Conservation (phyloP, 73 alveolate species). For the Tetrahymena malaccensis region DNA sequence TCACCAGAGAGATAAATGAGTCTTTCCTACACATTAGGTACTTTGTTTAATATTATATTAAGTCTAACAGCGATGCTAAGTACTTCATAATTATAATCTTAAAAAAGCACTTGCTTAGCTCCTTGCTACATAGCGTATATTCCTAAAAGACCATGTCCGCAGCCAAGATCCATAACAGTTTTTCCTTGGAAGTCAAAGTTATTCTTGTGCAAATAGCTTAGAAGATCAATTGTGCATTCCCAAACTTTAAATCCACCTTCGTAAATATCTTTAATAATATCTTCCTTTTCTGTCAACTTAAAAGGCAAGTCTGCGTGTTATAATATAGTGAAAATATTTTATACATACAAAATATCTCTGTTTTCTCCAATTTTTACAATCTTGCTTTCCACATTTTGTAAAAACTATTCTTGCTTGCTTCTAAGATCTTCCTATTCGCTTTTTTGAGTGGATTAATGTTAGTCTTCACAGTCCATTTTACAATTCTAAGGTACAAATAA, state of each 20-base stretch:
- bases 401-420: not conserved
- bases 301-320: not conserved
- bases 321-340: not conserved
- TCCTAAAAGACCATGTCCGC: slow-evolving; percentile 40
- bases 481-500: not conserved
- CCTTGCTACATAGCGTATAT: slow-evolving; percentile 19
- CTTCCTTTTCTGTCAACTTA: not conserved
- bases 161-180: slow-evolving; percentile 32
- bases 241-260: slow-evolving; percentile 37
- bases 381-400: not conserved
- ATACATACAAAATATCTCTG: not conserved
- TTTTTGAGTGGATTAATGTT: not conserved
- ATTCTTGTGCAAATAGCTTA: not conserved
- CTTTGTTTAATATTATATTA: not conserved
- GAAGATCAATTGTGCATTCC: slow-evolving; percentile 41
- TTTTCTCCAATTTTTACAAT: not conserved
- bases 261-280: slow-evolving; percentile 5
- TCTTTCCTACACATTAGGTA: not conserved
- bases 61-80: not conserved
- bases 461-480: not conserved
- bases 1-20: slow-evolving; percentile 26
- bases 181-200: not conserved
- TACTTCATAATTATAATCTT: slow-evolving; percentile 21
- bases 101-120: slow-evolving; percentile 24
- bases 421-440: not conserved